phyloP scores from a whole-genome alignment of 2,329 filamentous ascomycete species.

The Endocalyx cinctus region DNA sequence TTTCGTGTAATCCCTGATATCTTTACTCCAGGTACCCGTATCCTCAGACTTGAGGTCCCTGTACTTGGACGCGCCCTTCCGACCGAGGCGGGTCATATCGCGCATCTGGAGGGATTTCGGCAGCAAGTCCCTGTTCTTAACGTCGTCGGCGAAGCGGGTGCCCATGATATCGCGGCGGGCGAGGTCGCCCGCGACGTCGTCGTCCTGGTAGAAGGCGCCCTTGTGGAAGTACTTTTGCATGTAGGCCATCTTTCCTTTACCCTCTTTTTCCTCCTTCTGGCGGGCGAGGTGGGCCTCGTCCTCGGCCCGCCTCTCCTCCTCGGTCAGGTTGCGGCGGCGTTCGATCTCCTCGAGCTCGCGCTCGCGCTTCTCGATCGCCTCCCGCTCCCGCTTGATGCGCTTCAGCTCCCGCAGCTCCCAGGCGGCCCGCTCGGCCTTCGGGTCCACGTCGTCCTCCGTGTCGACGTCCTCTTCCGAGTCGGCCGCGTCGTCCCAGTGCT shows the following conservation, averaged over 20 bases:
- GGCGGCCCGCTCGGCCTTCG: constrained; percentile 81
- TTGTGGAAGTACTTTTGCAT: constrained; percentile 98
- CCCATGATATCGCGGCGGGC: constrained; percentile 84
- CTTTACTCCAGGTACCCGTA: constrained; percentile 82
- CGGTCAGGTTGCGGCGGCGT: constrained; percentile 77
- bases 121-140: constrained; percentile 73
- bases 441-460: constrained; percentile 82
- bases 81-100: constrained; percentile 89
- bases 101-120: constrained; percentile 90
- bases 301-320: constrained; percentile 80
- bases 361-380: constrained; percentile 79
- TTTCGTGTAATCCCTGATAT: constrained; percentile 44
- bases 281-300: constrained; percentile 72
- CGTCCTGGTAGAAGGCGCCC: constrained; percentile 90
- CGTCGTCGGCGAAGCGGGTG: constrained; percentile 74
- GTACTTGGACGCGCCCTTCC: constrained; percentile 88
- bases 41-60: constrained; percentile 85
- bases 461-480: constrained; percentile 72
- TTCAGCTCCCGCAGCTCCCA: constrained; percentile 93
- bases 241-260: constrained; percentile 75
- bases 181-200: constrained; percentile 69
- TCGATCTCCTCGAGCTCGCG: constrained; percentile 85
- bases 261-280: constrained; percentile 76
- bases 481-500: constrained; percentile 79
- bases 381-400: constrained; percentile 80